Conservation (phyloP, 495 filamentous ascomycete genomes). For the Aspergillus diversus region DNA sequence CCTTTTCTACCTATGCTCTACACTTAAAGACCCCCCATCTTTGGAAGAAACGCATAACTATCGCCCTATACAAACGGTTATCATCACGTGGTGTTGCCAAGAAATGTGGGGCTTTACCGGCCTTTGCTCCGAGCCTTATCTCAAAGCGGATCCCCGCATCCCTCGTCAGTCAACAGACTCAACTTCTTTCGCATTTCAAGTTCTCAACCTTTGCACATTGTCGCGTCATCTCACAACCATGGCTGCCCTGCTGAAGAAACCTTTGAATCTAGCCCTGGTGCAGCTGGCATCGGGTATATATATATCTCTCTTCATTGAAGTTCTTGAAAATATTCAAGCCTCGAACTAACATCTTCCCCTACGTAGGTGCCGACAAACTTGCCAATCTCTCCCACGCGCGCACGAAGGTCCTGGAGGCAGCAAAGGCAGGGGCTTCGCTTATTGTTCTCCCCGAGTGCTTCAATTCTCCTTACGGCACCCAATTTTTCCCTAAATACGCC, state of each 20-base stretch:
- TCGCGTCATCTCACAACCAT: conserved; percentile 34
- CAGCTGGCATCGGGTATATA: conserved; percentile 71
- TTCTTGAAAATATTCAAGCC: neutral
- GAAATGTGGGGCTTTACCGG: neutral
- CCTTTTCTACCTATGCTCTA: too few relatives aligned
- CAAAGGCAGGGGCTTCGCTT: conserved; percentile 67
- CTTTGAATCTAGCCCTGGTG: conserved; percentile 79
- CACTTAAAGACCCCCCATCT: too few relatives aligned
- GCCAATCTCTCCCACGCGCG: conserved; percentile 82
- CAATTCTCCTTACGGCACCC: conserved; percentile 90
- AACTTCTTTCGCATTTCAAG: neutral
- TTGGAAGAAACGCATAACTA: too few relatives aligned
- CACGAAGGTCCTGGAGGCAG: conserved; percentile 80
- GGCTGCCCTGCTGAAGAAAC: conserved; percentile 65
- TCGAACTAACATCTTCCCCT: conserved; percentile 1
- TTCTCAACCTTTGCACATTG: neutral
- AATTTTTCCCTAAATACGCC: conserved; percentile 90
- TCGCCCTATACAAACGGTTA: too few relatives aligned
- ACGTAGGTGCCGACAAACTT: conserved; percentile 74
- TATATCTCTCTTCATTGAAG: neutral
- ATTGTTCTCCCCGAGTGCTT: conserved; percentile 83
- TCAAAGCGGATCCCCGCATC: conserved; percentile 4
- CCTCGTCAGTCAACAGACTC: neutral
- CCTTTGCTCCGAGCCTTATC: neutral
- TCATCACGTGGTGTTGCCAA: too few relatives aligned